Conservation (phyloP, 495 filamentous ascomycete genomes). For the Bacidia gigantensis region DNA sequence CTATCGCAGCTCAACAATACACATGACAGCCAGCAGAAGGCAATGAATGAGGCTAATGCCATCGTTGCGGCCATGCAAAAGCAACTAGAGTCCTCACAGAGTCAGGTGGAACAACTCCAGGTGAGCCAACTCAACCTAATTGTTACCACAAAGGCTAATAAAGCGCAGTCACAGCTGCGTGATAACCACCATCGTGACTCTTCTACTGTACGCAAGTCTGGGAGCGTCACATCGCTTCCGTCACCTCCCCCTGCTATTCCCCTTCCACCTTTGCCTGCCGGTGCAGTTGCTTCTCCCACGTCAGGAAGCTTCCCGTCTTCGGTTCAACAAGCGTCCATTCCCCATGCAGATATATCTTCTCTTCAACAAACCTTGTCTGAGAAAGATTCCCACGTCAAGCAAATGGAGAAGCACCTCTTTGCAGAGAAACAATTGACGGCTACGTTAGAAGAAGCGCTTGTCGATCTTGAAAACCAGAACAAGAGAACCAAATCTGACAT, state of each 20-base stretch:
- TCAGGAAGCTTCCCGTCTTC: constrained; percentile 69
- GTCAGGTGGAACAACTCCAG: constrained; percentile 39
- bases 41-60: constrained; percentile 34
- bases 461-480: constrained; percentile 76
- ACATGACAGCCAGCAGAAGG: constrained; percentile 38
- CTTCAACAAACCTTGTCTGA: constrained; percentile 57
- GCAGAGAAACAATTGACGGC: constrained; percentile 93
- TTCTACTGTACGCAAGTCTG: constrained; percentile 71
- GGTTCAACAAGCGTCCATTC: constrained; percentile 39
- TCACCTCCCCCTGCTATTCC: constrained; percentile 85
- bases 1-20: constrained; percentile 51
- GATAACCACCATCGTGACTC: constrained; percentile 18
- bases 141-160: neutral
- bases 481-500: constrained; percentile 75
- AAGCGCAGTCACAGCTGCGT: constrained; percentile 12
- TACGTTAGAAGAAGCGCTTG: constrained; percentile 87
- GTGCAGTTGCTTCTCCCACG: constrained; percentile 69
- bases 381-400: constrained; percentile 84
- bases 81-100: constrained; percentile 38
- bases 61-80: constrained; percentile 33
- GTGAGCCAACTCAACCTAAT: constrained; percentile 16
- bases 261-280: constrained; percentile 80
- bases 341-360: constrained; percentile 64
- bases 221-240: constrained; percentile 68
- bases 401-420: constrained; percentile 91